A percentile compares a stretch with the other conserved stretches of the same genome.
Conservation (phyloP, 371 early-diverging fungal species). For the Syncephalastrum monosporum region DNA sequence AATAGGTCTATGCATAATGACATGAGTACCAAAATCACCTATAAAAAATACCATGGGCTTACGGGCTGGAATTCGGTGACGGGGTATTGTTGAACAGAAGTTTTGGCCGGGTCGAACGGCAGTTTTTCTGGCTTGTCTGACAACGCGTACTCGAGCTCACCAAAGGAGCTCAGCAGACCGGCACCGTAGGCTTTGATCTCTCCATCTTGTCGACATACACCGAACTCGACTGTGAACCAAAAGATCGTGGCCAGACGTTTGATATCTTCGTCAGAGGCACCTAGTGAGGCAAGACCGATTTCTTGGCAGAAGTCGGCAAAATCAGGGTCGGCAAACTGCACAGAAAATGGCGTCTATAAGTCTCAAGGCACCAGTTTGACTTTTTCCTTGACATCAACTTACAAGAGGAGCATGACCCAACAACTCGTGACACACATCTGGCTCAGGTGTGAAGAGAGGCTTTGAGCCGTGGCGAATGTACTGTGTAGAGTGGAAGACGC, state of each 20-base stretch:
- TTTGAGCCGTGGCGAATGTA: constrained; percentile 93
- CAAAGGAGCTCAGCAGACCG: constrained; percentile 93
- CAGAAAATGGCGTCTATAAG: background rate
- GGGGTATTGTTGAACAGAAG: constrained; percentile 84
- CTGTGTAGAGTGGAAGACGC: constrained; percentile 96
- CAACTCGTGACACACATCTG: constrained; percentile 88
- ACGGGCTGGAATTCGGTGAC: constrained; percentile 94
- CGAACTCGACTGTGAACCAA: constrained; percentile 97
- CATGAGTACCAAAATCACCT: background rate
- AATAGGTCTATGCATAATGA: constrained; percentile 59
- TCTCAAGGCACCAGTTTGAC: background rate
- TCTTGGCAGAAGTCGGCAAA: constrained; percentile 96
- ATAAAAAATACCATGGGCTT: constrained; percentile 7
- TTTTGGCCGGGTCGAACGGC: constrained; percentile 84
- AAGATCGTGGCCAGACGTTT: constrained; percentile 89
- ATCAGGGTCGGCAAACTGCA: constrained; percentile 89
- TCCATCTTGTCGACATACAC: constrained; percentile 83
- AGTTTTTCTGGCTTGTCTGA: constrained; percentile 78
- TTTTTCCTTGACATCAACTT: constrained; percentile 8
- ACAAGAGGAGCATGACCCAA: constrained; percentile 76
- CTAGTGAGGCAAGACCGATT: constrained; percentile 93
- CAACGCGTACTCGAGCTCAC: constrained; percentile 90
- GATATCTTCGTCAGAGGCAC: constrained; percentile 92
- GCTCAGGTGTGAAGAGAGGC: constrained; percentile 95
- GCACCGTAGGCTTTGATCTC: constrained; percentile 92